These are phyloP conservation scores for Mycosphaerella sp. DNA, from an alignment of 2,329 filamentous ascomycete genomes.

Conservation along the genomic window DNA sequence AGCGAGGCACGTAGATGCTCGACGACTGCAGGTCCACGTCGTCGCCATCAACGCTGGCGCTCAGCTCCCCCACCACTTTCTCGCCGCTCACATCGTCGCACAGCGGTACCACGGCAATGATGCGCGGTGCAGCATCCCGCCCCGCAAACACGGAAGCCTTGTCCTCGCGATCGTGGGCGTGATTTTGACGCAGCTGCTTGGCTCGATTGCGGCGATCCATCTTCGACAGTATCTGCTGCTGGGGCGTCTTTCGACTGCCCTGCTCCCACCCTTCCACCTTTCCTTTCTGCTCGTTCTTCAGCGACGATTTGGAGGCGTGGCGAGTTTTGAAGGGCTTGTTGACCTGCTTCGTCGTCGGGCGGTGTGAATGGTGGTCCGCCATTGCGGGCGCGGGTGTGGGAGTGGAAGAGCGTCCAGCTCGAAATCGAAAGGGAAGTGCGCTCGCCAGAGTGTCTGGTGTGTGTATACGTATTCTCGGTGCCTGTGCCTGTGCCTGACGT, in stretches of 20 bases:
- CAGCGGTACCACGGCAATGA: slow-evolving; percentile 82
- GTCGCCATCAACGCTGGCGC: slow-evolving; percentile 72
- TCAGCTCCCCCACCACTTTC: slow-evolving; percentile 63
- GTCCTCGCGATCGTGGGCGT: slow-evolving; percentile 75
- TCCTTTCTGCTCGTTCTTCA: slow-evolving; percentile 82
- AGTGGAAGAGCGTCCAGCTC: slow-evolving; percentile 70
- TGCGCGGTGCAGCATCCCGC: slow-evolving; percentile 75
- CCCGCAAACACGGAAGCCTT: slow-evolving; percentile 79
- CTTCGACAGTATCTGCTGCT: slow-evolving; percentile 97
- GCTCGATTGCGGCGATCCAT: slow-evolving; percentile 91
- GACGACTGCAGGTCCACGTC: slow-evolving; percentile 51
- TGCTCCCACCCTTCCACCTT: slow-evolving; percentile 64
- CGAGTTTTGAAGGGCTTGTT: slow-evolving; percentile 92
- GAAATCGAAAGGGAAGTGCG: slow-evolving; percentile 68
- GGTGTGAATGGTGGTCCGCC: slow-evolving; percentile 70
- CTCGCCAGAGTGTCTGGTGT: slow-evolving; percentile 22
- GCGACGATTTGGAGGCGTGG: slow-evolving; percentile 78
- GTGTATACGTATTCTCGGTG: background rate
- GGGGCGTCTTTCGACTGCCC: slow-evolving; percentile 69
- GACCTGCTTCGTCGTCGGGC: slow-evolving; percentile 79
- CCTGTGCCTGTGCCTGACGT: too few species aligned
- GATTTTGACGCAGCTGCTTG: slow-evolving; percentile 77
- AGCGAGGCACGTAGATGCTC: slow-evolving; percentile 72
- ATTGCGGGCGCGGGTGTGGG: slow-evolving; percentile 35
- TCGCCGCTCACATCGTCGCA: slow-evolving; percentile 64